Percentiles rank a stretch among this genome's conserved stretches.
phyloP scores from a whole-genome alignment of 1,139 yeast species.

The Magnusiomyces sp. region DNA sequence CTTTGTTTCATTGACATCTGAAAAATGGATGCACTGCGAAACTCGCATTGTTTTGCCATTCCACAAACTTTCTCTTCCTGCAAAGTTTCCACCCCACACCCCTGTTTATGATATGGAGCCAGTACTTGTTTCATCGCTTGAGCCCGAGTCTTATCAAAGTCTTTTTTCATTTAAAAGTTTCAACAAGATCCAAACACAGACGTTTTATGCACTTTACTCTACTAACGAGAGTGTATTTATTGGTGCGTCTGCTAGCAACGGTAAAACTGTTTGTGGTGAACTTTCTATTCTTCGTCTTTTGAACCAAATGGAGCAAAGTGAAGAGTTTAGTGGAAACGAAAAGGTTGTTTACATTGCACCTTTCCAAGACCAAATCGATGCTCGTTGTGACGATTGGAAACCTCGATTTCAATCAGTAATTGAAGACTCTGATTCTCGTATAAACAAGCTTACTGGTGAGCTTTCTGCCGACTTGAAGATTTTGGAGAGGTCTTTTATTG shows the following conservation, averaged over 20 bases:
- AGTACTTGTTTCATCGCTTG: constrained; percentile 42
- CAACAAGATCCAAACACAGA: constrained; percentile 68
- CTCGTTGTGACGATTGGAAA: constrained; percentile 43
- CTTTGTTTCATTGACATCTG: constrained; percentile 65
- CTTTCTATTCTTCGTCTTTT: constrained; percentile 59
- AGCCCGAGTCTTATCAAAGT: constrained; percentile 33
- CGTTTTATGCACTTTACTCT: constrained; percentile 50
- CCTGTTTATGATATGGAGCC: constrained; percentile 44
- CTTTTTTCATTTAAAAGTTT: constrained; percentile 42
- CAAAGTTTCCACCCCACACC: constrained; percentile 58
- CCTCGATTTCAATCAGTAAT: constrained; percentile 33
- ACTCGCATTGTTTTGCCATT: constrained; percentile 55
- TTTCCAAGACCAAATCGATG: constrained; percentile 45
- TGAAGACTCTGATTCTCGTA: constrained; percentile 29
- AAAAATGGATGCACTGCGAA: constrained; percentile 77
- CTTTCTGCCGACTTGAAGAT: constrained; percentile 44
- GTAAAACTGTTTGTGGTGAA: constrained; percentile 66
- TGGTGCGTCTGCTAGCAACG: constrained; percentile 69
- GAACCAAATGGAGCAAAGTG: constrained; percentile 31
- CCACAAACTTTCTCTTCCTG: constrained; percentile 51
- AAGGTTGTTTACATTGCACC: constrained; percentile 59
- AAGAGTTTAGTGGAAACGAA: neutral
- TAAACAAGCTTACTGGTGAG: constrained; percentile 60
- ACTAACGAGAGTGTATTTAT: constrained; percentile 53
- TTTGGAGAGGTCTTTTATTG: constrained; percentile 51